Evolutionary conservation across 495 filamentous ascomycete genomes (phyloP).

Genomic region (Xylaria scruposa): DNA sequence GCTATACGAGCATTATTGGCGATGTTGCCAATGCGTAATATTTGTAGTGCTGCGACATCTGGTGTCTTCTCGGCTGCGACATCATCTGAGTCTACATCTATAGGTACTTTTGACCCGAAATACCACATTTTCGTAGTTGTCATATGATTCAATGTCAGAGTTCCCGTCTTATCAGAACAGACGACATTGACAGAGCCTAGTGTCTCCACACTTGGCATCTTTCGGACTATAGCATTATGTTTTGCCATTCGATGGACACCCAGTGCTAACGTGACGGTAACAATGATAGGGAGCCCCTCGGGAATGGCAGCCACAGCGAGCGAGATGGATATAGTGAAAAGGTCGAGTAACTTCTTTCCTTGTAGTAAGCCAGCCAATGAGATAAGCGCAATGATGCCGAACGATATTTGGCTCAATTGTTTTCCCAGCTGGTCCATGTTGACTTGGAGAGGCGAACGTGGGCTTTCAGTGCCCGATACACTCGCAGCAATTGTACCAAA

Average conservation of each 20-base stretch:
- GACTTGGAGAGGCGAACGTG: constrained; percentile 88
- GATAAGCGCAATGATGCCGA: constrained; percentile 92
- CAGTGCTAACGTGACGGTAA: constrained; percentile 93
- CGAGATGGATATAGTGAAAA: constrained; percentile 97
- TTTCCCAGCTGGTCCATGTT: constrained; percentile 97
- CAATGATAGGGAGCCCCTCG: constrained; percentile 96
- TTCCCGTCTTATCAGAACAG: constrained; percentile 98
- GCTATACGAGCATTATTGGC: constrained; percentile 92
- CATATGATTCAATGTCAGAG: constrained; percentile 97
- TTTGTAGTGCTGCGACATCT: constrained; percentile 74
- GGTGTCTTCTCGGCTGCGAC: constrained; percentile 64
- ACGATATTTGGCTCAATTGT: constrained; percentile 93
- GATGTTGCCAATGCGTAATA: constrained; percentile 90
- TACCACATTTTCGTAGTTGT: constrained; percentile 97
- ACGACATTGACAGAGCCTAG: constrained; percentile 98
- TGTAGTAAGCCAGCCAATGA: constrained; percentile 87
- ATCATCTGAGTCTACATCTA: constrained; percentile 77
- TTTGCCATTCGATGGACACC: constrained; percentile 96
- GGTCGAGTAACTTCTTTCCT: constrained; percentile 86
- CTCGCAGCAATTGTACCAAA: constrained; percentile 96
- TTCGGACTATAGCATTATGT: constrained; percentile 90
- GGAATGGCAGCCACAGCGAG: constrained; percentile 97
- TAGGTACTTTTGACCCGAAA: constrained; percentile 71
- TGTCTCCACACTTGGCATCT: constrained; percentile 95
- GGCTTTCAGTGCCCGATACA: constrained; percentile 91